Evolutionary conservation across 345 rosid genomes (phyloP).

Genomic region (Eucalyptus victrix): DNA sequence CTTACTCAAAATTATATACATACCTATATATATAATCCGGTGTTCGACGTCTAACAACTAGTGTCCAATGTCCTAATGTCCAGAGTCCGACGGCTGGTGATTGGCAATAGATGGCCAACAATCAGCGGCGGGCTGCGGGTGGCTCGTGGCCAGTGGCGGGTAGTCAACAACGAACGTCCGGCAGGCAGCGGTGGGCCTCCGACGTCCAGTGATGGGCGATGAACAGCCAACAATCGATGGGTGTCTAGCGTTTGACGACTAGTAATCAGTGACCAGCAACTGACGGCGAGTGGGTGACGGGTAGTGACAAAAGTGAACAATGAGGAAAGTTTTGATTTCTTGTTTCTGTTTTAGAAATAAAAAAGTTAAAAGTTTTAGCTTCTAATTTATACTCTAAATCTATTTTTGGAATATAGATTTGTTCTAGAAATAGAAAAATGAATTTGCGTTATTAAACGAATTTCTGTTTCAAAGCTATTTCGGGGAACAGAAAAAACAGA

Average conservation of each 20-base stretch:
- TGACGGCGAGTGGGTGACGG: accelerated
- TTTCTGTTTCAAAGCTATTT: accelerated
- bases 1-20: too few relatives aligned
- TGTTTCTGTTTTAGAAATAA: accelerated
- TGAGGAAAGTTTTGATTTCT: too few relatives aligned
- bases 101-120: too few relatives aligned
- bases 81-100: accelerated
- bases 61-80: too few relatives aligned
- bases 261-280: accelerated
- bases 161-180: accelerated
- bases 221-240: accelerated
- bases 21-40: too few relatives aligned
- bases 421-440: too few relatives aligned
- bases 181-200: accelerated
- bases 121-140: accelerated
- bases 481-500: accelerated
- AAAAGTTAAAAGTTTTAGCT: too few relatives aligned
- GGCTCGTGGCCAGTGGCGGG: accelerated
- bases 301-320: too few relatives aligned
- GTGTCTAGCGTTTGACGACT: accelerated
- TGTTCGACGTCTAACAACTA: accelerated
- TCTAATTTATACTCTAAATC: too few relatives aligned
- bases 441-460: accelerated
- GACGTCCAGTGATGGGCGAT: too few relatives aligned
- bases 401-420: too few relatives aligned